Base-by-base conservation (phyloP, 306 rosid species). In the Dryas drummondii region DNA sequence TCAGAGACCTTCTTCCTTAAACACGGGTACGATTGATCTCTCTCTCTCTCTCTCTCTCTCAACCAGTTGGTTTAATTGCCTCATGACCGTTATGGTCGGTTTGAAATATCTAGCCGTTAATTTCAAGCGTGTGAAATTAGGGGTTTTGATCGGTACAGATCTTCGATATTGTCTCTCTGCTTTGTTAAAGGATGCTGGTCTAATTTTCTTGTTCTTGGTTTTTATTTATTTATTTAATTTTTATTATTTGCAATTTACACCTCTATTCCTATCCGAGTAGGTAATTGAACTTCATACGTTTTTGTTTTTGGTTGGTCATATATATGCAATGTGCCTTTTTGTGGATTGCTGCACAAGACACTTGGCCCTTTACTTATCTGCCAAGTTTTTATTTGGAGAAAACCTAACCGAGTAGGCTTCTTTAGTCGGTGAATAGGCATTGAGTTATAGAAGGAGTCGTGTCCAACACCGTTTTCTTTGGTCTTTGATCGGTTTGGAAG, bases 361-460 rank as follows among this genome's bases (percentile, higher is more conserved):
- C 51, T 13, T 44, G 66, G 66, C 66, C 10, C 4, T 15, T 15
- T 40, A 56, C 0, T 57, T 11, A 4, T 60, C 40, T 51, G 40
- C 66, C 9, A 37, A 16, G 37, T 32, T 32, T 32, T 32, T 32
- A 1, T 32, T 32, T 1, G n/a, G 3, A 15, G 44, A 45, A 74
- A 16, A 46, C 76, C 44, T 37, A 73, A 15, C 47, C 7, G 27
- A 9, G n/a, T 17, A 40, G 15, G 64, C n/a, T 16, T 59, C 55
- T 60, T 19, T 52, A 59, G 90, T 79, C 90, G 91, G 89, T 73
- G 79, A 62, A 7, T 60, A 32, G 2, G 37, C 37, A 32, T 32
- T 32, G 37, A 32, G 37, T 32, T 32, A 32, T 32, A 17, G 78
- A 71, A 74, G 17, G 59, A 69, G 87, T 59, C 89, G 73, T 68